A percentile compares a stretch with the other conserved stretches of the same genome.
Evolutionary conservation across 495 filamentous ascomycete genomes (phyloP).

Genomic region (Tuber melanosporum): DNA sequence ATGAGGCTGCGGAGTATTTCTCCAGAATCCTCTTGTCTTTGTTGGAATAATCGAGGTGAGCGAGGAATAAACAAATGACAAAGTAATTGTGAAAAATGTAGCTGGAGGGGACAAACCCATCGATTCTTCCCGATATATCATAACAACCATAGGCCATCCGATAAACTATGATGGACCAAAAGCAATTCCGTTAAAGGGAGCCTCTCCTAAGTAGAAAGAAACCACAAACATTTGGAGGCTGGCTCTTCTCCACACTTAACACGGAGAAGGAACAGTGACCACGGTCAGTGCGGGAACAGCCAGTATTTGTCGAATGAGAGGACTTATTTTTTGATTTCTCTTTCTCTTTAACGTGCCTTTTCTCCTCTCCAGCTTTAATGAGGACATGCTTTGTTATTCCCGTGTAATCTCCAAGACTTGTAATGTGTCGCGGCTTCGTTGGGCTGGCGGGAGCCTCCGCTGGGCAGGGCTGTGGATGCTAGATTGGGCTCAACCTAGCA

Average conservation of each 20-base stretch:
- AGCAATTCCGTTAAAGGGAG: not conserved
- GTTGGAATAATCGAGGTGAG: constrained; percentile 28
- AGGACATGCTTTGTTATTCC: not conserved
- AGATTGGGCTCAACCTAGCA: no score
- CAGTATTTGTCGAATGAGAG: not conserved
- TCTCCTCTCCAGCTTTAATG: not conserved
- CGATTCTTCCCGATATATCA: not conserved
- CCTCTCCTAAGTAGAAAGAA: not conserved
- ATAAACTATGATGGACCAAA: not conserved
- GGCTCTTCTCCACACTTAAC: not conserved
- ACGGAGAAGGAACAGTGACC: not conserved
- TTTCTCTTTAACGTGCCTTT: not conserved
- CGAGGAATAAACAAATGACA: not conserved
- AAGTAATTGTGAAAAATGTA: not conserved
- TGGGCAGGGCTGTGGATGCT: no score
- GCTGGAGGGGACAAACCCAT: not conserved
- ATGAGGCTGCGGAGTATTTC: constrained; percentile 40
- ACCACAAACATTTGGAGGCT: not conserved
- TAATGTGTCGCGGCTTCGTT: no score
- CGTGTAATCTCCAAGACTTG: no score
- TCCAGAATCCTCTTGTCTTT: constrained; percentile 40
- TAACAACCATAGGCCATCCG: not conserved
- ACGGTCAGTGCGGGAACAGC: not conserved
- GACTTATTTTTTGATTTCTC: not conserved
- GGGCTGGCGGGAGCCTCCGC: no score